phyloP scores from a whole-genome alignment of 2,329 filamentous ascomycete species.

The Trichoderma sp. region DNA sequence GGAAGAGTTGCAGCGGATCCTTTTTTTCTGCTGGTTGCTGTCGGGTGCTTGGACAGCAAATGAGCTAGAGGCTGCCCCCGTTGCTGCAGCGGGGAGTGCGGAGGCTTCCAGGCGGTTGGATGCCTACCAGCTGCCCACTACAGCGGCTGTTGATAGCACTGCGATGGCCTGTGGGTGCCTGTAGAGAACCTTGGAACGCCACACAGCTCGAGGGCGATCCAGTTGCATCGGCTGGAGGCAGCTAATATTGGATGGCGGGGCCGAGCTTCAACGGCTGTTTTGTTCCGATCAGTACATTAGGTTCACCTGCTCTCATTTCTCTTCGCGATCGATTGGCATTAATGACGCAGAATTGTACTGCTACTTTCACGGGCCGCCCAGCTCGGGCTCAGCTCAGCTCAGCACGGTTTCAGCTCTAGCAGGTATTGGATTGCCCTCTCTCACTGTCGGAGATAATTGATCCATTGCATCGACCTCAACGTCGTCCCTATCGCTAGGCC shows the following conservation, averaged over 20 bases:
- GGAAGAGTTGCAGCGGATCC: slow-evolving; percentile 14
- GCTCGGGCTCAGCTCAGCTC: background rate
- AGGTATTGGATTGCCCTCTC: background rate
- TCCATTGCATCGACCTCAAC: background rate
- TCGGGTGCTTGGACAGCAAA: slow-evolving; percentile 7
- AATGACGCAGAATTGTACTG: background rate
- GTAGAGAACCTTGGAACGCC: background rate
- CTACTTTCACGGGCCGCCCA: background rate
- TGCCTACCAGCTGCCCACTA: background rate
- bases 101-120: slow-evolving; percentile 14
- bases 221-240: background rate
- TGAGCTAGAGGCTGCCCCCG: background rate
- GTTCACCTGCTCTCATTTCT: background rate
- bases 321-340: background rate
- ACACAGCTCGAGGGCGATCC: background rate
- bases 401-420: background rate
- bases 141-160: background rate
- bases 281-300: background rate
- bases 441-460: background rate
- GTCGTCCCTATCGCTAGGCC: slow-evolving; percentile 3
- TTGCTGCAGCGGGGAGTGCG: slow-evolving; percentile 9
- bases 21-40: background rate
- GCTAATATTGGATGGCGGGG: background rate
- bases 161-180: background rate
- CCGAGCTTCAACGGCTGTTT: background rate